Percentiles rank a stretch among this genome's conserved stretches.
phyloP scores from a whole-genome alignment of 192 early-diverging fungal species.

The Paraglomus occultum region DNA sequence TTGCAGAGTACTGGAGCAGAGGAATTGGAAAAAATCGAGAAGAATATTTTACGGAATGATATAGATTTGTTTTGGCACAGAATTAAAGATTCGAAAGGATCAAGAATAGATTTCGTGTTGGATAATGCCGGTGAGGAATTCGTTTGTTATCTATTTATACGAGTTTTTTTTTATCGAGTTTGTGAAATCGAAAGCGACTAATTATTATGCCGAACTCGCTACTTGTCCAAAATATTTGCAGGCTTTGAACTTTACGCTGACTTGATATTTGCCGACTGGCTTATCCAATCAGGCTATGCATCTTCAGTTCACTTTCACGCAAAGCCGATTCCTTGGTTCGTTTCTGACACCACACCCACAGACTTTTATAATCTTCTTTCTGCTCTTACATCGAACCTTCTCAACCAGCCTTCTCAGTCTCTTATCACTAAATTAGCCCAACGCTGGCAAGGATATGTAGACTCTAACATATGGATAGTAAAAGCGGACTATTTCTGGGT shows the following conservation, averaged over 20 bases:
- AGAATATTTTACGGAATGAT: slow-evolving; percentile 75
- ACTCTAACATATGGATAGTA: slow-evolving; percentile 63
- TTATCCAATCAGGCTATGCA: slow-evolving; percentile 67
- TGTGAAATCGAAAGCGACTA: background rate
- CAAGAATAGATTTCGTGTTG: slow-evolving; percentile 79
- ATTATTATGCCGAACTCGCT: background rate
- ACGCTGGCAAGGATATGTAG: slow-evolving; percentile 69
- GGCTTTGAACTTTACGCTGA: slow-evolving; percentile 92
- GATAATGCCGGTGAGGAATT: slow-evolving; percentile 75
- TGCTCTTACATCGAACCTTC: slow-evolving; percentile 33
- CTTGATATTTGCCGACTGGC: slow-evolving; percentile 81
- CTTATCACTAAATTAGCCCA: slow-evolving; percentile 52
- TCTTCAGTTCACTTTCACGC: slow-evolving; percentile 73
- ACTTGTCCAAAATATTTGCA: too few relatives aligned
- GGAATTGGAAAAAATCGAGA: slow-evolving; percentile 46
- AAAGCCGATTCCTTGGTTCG: slow-evolving; percentile 95
- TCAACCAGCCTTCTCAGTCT: slow-evolving; percentile 40
- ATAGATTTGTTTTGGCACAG: slow-evolving; percentile 61
- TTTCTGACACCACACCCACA: slow-evolving; percentile 81
- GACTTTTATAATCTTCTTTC: slow-evolving; percentile 79
- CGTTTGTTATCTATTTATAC: background rate
- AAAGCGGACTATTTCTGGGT: slow-evolving; percentile 84
- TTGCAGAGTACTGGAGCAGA: slow-evolving; percentile 52
- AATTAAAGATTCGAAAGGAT: slow-evolving; percentile 47
- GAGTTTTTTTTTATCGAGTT: slow-evolving; percentile 17